Evolutionary conservation across 371 early-diverging fungal species (phyloP).

Genomic region (Zychaea mexicana): DNA sequence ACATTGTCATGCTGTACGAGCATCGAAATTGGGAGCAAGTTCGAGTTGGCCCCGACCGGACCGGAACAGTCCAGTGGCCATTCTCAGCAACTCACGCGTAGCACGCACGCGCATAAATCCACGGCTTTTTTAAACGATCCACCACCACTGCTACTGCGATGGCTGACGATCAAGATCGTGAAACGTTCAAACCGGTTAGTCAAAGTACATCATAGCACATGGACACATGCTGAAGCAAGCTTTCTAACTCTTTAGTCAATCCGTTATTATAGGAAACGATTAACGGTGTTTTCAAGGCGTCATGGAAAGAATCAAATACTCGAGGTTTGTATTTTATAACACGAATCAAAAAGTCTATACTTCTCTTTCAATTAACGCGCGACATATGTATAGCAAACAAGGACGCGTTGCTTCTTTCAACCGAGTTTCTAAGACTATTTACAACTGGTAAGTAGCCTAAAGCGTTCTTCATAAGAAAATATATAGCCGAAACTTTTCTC

Average conservation of each 20-base stretch:
- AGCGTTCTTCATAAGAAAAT: neutral
- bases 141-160: neutral
- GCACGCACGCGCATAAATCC: no score
- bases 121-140: no score
- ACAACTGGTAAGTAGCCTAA: neutral
- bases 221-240: no score
- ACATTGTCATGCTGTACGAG: no score
- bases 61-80: no score
- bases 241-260: no score
- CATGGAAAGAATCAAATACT: neutral
- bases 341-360: neutral
- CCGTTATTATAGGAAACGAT: neutral
- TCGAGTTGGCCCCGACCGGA: no score
- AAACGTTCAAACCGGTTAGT: neutral
- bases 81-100: no score
- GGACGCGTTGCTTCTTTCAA: slow-evolving; percentile 1
- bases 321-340: neutral
- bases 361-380: no score
- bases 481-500: neutral
- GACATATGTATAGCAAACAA: neutral
- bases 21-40: no score
- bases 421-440: slow-evolving; percentile 9
- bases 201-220: neutral
- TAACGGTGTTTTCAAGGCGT: neutral
- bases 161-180: slow-evolving; percentile 6